phyloP scores from a whole-genome alignment of 179 eudicot genomes.

The Patellifolia procumbens region DNA sequence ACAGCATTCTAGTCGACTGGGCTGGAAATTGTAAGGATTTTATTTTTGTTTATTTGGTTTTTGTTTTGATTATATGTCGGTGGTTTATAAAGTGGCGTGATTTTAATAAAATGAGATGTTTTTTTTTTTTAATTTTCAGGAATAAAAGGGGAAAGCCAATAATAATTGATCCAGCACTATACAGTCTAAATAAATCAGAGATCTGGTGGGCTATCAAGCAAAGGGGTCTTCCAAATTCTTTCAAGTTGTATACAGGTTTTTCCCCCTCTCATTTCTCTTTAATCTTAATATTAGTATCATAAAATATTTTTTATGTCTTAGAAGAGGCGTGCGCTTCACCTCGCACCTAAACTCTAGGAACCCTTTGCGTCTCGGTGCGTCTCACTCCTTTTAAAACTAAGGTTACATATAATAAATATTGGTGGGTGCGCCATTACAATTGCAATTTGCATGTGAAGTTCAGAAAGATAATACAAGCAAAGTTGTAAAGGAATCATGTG shows the following conservation, averaged over 20 bases:
- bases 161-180: slow-evolving; percentile 80
- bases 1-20: slow-evolving; percentile 79
- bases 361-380: too few species aligned
- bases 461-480: slow-evolving; percentile 14
- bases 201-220: slow-evolving; percentile 89
- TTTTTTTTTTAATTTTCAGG: too few species aligned
- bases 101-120: background rate
- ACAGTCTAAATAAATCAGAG: slow-evolving; percentile 76
- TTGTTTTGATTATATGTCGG: background rate
- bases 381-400: too few species aligned
- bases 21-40: slow-evolving; percentile 81
- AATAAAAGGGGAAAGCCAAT: slow-evolving; percentile 89
- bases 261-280: too few species aligned
- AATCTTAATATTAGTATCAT: too few species aligned
- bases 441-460: slow-evolving; percentile 8
- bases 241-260: slow-evolving; percentile 87
- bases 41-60: background rate
- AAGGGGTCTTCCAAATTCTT: slow-evolving; percentile 84
- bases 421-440: slow-evolving; percentile 18
- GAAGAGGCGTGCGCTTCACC: too few species aligned
- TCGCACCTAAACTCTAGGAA: too few species aligned
- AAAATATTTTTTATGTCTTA: too few species aligned
- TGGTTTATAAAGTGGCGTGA: background rate
- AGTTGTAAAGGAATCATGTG: slow-evolving; percentile 26
- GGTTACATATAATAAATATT: background rate